phyloP scores from a whole-genome alignment of 306 rosid species.

The Quercus rubra region DNA sequence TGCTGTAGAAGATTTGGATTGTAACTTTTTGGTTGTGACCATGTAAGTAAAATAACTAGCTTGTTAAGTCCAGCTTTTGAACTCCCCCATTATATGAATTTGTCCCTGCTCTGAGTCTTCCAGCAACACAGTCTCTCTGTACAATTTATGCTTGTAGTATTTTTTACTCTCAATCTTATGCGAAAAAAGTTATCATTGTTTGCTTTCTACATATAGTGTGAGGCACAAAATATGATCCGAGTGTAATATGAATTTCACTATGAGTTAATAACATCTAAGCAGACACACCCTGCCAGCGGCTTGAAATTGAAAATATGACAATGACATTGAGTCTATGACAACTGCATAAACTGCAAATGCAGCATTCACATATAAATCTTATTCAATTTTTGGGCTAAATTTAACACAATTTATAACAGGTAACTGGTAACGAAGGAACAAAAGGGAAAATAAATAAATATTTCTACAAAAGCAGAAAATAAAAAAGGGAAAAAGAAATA shows the following conservation, averaged over 20 bases:
- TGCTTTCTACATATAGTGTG: too few relatives aligned
- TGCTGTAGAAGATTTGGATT: not conserved
- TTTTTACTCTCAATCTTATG: not conserved
- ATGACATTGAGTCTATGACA: not conserved
- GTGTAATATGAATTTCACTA: too few relatives aligned
- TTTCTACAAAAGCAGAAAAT: not conserved
- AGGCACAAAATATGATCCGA: too few relatives aligned
- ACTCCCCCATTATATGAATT: not conserved
- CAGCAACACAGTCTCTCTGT: too few relatives aligned
- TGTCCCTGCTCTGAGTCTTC: not conserved
- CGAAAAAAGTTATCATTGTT: too few relatives aligned
- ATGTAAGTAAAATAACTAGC: not conserved
- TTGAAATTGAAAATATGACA: too few relatives aligned
- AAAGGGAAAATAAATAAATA: not conserved
- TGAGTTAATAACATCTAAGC: too few relatives aligned
- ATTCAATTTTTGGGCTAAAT: conserved; percentile 13
- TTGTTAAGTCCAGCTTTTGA: too few relatives aligned
- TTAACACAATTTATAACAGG: not conserved
- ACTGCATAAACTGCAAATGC: not conserved
- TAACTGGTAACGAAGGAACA: conserved; percentile 8
- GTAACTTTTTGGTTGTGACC: too few relatives aligned
- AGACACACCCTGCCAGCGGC: too few relatives aligned
- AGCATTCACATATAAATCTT: too few relatives aligned
- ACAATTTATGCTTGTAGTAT: not conserved
- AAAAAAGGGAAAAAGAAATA: not conserved